A percentile compares a stretch with the other conserved stretches of the same genome.
These are phyloP conservation scores for Metahyphopichia silvanorum DNA, from an alignment of 805 yeast genomes.

Conservation along the genomic window DNA sequence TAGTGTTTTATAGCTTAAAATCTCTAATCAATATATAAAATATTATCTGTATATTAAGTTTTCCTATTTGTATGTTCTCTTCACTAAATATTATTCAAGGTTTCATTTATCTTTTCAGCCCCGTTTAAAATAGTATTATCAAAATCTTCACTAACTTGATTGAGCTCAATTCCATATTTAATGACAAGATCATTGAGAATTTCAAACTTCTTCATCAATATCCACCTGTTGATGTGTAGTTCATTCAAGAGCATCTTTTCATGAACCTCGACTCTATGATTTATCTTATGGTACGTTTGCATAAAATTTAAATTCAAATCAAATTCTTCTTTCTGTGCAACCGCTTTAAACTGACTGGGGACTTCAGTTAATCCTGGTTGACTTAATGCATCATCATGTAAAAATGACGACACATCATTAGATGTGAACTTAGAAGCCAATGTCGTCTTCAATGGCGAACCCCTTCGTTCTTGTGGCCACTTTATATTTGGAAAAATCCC, in stretches of 20 bases:
- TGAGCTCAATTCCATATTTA: slow-evolving; percentile 14
- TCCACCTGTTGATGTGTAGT: slow-evolving; percentile 21
- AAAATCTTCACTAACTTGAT: slow-evolving; percentile 5
- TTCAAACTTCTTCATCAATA: slow-evolving; percentile 35
- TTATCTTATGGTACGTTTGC: slow-evolving; percentile 13
- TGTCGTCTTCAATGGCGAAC: too few relatives aligned
- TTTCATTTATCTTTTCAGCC: slow-evolving; percentile 18
- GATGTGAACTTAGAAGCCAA: too few relatives aligned
- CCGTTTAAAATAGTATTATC: background rate
- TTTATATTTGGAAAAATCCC: too few relatives aligned
- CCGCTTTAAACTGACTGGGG: too few relatives aligned
- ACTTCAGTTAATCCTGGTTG: too few relatives aligned
- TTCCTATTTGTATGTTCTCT: slow-evolving; percentile 32
- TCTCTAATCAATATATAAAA: slow-evolving; percentile 4
- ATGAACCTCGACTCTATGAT: slow-evolving; percentile 8
- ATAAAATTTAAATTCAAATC: slow-evolving; percentile 18
- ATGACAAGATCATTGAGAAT: slow-evolving; percentile 36
- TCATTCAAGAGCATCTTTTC: background rate
- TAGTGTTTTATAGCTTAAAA: background rate
- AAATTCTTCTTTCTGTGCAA: background rate
- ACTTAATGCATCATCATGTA: too few relatives aligned
- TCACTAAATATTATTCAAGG: slow-evolving; percentile 27
- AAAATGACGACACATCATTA: too few relatives aligned
- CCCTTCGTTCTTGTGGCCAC: too few relatives aligned
- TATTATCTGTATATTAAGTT: slow-evolving; percentile 14